Evolutionary conservation across 164 flowering plant genomes (phyloP).

Genomic region (Liriodendron chinense): DNA sequence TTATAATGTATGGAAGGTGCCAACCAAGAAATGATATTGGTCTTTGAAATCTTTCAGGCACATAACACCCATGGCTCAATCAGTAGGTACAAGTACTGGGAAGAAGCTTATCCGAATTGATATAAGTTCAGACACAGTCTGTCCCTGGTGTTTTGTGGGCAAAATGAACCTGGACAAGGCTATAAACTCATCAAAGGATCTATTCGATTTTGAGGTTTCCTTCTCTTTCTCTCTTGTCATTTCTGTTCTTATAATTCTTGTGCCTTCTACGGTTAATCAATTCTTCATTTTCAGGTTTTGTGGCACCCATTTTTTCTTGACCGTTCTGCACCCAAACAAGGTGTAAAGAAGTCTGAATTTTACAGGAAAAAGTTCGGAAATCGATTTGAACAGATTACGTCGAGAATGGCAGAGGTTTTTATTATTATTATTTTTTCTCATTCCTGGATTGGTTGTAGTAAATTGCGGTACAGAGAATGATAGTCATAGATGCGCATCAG

Average conservation of each 20-base stretch:
- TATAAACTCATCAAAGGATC: constrained; percentile 59
- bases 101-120: constrained; percentile 78
- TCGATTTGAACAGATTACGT: constrained; percentile 31
- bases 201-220: constrained; percentile 72
- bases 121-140: constrained; percentile 78
- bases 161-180: constrained; percentile 86
- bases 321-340: constrained; percentile 82
- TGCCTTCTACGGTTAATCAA: not conserved
- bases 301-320: constrained; percentile 88
- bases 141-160: constrained; percentile 99
- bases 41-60: constrained; percentile 20
- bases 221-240: not conserved
- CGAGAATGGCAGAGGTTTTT: constrained; percentile 76
- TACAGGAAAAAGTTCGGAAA: constrained; percentile 65
- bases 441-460: not conserved
- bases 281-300: constrained; percentile 46
- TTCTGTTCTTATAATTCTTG: not conserved
- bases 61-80: constrained; percentile 45
- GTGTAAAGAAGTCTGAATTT: constrained; percentile 55
- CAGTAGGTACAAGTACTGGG: constrained; percentile 25
- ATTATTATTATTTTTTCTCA: not conserved
- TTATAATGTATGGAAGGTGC: not conserved
- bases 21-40: not conserved
- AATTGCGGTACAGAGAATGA: too few species aligned
- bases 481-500: too few species aligned